Evolutionary conservation across 768 basidiomycete genomes (phyloP), one percentile per base, ranked within the genome.

Genomic region (Boletus edulis): DNA sequence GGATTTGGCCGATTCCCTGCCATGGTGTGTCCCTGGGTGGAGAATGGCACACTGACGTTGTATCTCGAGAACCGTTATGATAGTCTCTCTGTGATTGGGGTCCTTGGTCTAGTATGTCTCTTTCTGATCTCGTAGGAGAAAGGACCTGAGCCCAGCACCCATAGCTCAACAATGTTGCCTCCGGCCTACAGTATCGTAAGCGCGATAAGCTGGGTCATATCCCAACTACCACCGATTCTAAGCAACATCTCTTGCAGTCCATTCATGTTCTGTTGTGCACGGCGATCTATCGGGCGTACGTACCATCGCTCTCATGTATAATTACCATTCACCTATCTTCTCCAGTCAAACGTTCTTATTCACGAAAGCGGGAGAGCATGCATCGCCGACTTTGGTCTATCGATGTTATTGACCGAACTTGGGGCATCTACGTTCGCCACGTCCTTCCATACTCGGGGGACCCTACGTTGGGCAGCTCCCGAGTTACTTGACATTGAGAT

Each of bases 251-350:
- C 9, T 29, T 29, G 7, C 14, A 62, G 63, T 65, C 10, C 63
- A 65, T 22, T 59, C 62, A 4, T 24, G 29, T 8, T 65, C 40
- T 37, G 17, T 65, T 31, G 50, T 63, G 32, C 64, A 65, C 24
- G 61, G 64, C 0, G 56, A 65, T 11, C 46, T 65, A 24, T 62
- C 63, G 4, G 64, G 58, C 8, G 60, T 62, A 39, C 14, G 63
- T 34, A 15, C 18, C 5, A 4, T 35, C 12, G 20, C 29, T 15
- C 17, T 22, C 8, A 29, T 29, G 9, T 29, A 29, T 8, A 29
- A 9, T 29, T 9, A 29, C 29, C 57, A 4, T 32, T 56, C 20
- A 52, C 42, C 6, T 29, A 9, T 2, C 29, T 29, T 9, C 29
- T 8, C 29, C 29, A 29, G 29, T 29, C 29, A 29, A 29, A 29